Evolutionary conservation across 1,284 basidiomycete species (phyloP), one percentile per base, ranked within the genome.

Genomic region (Macrocystidia cucumis): DNA sequence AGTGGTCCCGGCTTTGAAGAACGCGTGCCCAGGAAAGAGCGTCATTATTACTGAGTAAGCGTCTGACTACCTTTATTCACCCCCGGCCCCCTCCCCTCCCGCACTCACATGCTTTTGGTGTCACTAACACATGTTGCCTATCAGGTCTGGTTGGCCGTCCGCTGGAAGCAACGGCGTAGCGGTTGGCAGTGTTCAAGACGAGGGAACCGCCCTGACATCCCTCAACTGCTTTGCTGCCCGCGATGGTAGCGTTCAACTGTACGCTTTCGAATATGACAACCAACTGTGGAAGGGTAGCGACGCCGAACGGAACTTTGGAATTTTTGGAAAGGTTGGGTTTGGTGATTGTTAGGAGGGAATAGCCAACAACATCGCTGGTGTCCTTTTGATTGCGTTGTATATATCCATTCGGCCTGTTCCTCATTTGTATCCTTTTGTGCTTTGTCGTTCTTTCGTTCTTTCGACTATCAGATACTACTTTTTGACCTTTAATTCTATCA

Each of bases 141-240:
- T 2, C 20, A 62, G 59, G 44, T 54, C 58, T 24, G 60, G 60
- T 12, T 63, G 59, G 60, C 58, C 59, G n/a, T 61, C 60, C 8
- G 46, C 54, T 21, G 60, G 61, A 3, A 43, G 34, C 4, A 39
- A 44, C 27, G 54, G 56, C 16, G 42, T 23, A 2, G 59, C 56
- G 1, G 51, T 52, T 3, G 45, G 56, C 4, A 58, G 56, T 0
- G 22, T 53, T 7, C 35, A 9, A 1, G 50, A 62, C 28, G 55
- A 61, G 34, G 44, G 44, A 8, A 51, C 43, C 12, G 59, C 58
- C 2, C 34, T 62, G 6, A 34, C 45, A 8, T 55, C 46, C 21
- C 38, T 63, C 13, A 63, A 61, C 40, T 62, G 59, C 38, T 59
- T 59, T 7, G 45, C 46, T 22, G 41, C 48, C 11, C 46, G 51